These are phyloP conservation scores for Malus asiatica DNA, from an alignment of 306 rosid species.

Conservation along the genomic window DNA sequence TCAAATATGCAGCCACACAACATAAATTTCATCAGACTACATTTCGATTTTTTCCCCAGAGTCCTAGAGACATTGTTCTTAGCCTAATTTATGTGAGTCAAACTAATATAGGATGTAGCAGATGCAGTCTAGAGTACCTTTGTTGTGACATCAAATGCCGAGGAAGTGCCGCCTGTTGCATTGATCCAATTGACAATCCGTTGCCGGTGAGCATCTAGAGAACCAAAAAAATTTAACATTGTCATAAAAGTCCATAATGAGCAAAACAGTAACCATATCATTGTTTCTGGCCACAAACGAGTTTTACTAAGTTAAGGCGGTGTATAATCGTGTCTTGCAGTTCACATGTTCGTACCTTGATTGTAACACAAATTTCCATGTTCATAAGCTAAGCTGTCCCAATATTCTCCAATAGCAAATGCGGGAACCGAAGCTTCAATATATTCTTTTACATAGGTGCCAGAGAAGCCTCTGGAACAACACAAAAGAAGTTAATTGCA, in stretches of 20 bases:
- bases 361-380: slow-evolving; percentile 57
- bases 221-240: slow-evolving; percentile 17
- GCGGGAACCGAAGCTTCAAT: slow-evolving; percentile 58
- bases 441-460: slow-evolving; percentile 62
- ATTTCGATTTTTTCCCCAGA: background rate
- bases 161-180: slow-evolving; percentile 65
- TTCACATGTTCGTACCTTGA: slow-evolving; percentile 48
- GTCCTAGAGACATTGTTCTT: background rate
- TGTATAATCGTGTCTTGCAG: background rate
- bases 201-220: slow-evolving; percentile 67
- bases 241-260: background rate
- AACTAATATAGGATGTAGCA: background rate
- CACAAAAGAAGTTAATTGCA: slow-evolving; percentile 10
- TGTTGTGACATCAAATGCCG: slow-evolving; percentile 77
- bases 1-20: background rate
- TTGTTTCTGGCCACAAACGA: background rate
- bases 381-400: slow-evolving; percentile 71
- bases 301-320: background rate
- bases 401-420: slow-evolving; percentile 81
- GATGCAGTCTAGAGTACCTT: slow-evolving; percentile 36
- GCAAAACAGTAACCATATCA: background rate
- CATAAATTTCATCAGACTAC: background rate
- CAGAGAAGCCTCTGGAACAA: slow-evolving; percentile 63
- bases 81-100: background rate
- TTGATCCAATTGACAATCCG: slow-evolving; percentile 75